Conservation (phyloP, 371 early-diverging fungal species). For the Mortierella sp. region DNA sequence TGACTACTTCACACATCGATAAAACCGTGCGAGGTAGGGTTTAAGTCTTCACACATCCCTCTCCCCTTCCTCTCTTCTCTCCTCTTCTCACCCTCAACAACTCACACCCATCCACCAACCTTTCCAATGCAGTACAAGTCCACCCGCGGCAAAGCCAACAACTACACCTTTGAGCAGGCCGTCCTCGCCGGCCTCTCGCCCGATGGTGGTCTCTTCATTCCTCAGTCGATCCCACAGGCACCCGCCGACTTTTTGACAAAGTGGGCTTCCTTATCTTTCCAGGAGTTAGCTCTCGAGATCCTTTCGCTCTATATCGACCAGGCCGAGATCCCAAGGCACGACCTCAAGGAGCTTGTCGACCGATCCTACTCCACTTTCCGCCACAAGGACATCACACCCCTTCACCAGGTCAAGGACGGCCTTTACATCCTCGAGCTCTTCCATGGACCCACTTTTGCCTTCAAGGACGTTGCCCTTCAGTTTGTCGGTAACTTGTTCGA, state of each 20-base stretch:
- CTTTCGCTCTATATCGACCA: conserved; percentile 86
- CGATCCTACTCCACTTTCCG: conserved; percentile 88
- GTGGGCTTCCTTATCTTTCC: conserved; percentile 85
- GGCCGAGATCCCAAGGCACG: conserved; percentile 81
- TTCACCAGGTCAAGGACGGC: conserved; percentile 77
- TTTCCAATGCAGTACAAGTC: conserved; percentile 86
- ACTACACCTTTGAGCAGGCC: conserved; percentile 90
- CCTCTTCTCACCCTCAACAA: too few species aligned
- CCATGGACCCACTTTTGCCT: conserved; percentile 98
- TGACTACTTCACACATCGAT: neutral
- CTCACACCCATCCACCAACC: conserved; percentile 1
- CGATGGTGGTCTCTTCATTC: conserved; percentile 97
- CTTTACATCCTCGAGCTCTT: conserved; percentile 92
- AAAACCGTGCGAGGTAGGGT: neutral
- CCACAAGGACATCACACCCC: conserved; percentile 82
- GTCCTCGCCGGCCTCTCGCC: conserved; percentile 93
- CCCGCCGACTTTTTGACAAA: conserved; percentile 58
- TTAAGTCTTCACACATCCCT: neutral
- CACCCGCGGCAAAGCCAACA: conserved; percentile 83
- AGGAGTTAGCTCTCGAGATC: conserved; percentile 86
- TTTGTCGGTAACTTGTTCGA: conserved; percentile 97
- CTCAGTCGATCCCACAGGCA: conserved; percentile 83
- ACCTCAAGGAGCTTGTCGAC: conserved; percentile 76
- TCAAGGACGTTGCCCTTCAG: conserved; percentile 98
- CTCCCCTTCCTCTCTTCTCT: conserved; percentile 5